Base-by-base conservation (phyloP, 169 alveolate species). In the Cryptosporidium sp. region DNA sequence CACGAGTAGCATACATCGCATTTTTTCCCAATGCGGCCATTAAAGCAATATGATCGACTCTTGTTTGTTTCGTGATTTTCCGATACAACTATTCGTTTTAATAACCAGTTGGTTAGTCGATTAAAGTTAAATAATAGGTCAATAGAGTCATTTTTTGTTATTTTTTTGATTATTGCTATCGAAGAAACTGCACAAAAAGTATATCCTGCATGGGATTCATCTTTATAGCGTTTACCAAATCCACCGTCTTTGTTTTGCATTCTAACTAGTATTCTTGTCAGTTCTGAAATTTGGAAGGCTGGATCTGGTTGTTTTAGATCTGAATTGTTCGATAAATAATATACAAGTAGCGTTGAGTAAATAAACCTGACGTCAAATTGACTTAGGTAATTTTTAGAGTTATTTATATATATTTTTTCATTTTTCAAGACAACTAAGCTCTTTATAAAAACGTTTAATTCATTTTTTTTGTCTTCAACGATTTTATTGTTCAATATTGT, bases 1-100 rank as follows among this genome's bases (percentile, higher is more conserved):
- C 91, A 92, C 41, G 92, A 74, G 74, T 92, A 92, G 85, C 94
- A 92, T 31, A 85, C 84, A 68, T 92, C 94, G 9, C 93, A 86
- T 51, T 43, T 59, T 58, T 92, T 92, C 10, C 93, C 93, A 8
- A 91, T 84, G 18, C 94, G 89, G 33, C 94, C 94, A 70, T 89
- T 91, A 70, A 92, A 61, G 51, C 93, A 80, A 29, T 59, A 37
- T n/a, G 89, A 80, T 43, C 26, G 35, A 23, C 35, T 39, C n/a
- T 91, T 74, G 4, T 52, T 69, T 4, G 33, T 69, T 50, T 51
- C 73, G 85, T 65, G 93, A 80, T 50, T 71, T 85, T 59, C 86
- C 18, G 70, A 85, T 69, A 91, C 84, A 65, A 84, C 91, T 84
- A 92, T 85, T 61, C 89, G 50, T 31, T 84, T 73, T 68, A 69